Percentiles rank a stretch among this genome's conserved stretches.
Evolutionary conservation across 2,329 filamentous ascomycete species (phyloP).

Genomic region (Rutstroemia sp.): DNA sequence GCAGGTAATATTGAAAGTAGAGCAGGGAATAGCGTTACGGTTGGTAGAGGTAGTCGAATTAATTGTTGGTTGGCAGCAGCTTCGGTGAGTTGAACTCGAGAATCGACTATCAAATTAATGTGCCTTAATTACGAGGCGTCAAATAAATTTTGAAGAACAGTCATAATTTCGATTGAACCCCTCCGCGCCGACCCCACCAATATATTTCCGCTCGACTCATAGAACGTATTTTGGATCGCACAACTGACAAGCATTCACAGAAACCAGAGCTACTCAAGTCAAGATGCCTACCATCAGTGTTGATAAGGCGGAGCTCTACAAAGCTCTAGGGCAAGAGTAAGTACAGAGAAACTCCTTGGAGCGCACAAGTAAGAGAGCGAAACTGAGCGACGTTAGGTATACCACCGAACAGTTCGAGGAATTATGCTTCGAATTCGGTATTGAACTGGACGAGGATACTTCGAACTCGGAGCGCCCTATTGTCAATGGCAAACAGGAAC

Average conservation of each 20-base stretch:
- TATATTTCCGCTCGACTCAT: constrained; percentile 6
- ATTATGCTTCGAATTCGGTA: constrained; percentile 92
- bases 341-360: constrained; percentile 26
- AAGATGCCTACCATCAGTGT: constrained; percentile 94
- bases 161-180: constrained; percentile 1
- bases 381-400: constrained; percentile 47
- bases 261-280: constrained; percentile 12
- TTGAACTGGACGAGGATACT: constrained; percentile 89
- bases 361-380: constrained; percentile 11
- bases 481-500: constrained; percentile 73
- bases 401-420: constrained; percentile 95
- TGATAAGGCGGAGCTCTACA: constrained; percentile 92
- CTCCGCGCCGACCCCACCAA: constrained; percentile 8
- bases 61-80: constrained; percentile 4
- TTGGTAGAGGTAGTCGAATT: background rate
- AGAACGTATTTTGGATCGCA: background rate
- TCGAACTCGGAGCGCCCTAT: constrained; percentile 52
- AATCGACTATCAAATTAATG: background rate
- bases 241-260: background rate
- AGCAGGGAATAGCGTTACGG: background rate
- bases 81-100: constrained; percentile 2
- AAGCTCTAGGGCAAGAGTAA: constrained; percentile 83
- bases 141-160: background rate
- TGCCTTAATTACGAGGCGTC: background rate
- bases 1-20: constrained; percentile 1